A percentile compares a stretch with the other conserved stretches of the same genome.
Conservation (phyloP, 495 filamentous ascomycete genomes). For the Talaromyces borbonicus region DNA sequence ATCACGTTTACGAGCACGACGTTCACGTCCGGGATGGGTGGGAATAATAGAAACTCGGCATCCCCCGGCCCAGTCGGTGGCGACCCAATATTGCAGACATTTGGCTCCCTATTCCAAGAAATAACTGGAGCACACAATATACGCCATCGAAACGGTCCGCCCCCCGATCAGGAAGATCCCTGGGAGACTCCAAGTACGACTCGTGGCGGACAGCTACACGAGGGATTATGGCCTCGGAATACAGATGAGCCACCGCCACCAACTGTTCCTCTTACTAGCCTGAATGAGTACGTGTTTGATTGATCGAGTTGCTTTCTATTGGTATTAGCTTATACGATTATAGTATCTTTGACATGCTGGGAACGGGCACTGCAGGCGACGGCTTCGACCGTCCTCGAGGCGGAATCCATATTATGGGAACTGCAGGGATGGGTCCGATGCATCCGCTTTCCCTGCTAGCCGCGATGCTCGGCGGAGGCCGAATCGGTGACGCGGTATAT, state of each 20-base stretch:
- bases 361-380: slow-evolving; percentile 10
- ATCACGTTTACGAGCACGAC: slow-evolving; percentile 31
- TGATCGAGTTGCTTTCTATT: not conserved
- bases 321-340: slow-evolving; percentile 1
- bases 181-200: slow-evolving; percentile 4
- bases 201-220: not conserved
- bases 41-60: slow-evolving; percentile 8
- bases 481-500: slow-evolving; percentile 78
- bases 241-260: slow-evolving; percentile 23
- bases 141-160: slow-evolving; percentile 3
- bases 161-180: slow-evolving; percentile 3
- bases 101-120: slow-evolving; percentile 24
- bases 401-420: slow-evolving; percentile 12
- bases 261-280: slow-evolving; percentile 14
- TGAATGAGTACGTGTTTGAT: slow-evolving; percentile 27
- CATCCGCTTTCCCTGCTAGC: slow-evolving; percentile 34
- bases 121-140: slow-evolving; percentile 19
- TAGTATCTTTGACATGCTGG: slow-evolving; percentile 25
- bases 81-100: slow-evolving; percentile 20
- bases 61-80: not conserved
- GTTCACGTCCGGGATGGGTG: slow-evolving; percentile 15
- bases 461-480: slow-evolving; percentile 49
- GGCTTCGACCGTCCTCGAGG: slow-evolving; percentile 12
- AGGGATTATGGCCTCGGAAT: slow-evolving; percentile 25
- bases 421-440: slow-evolving; percentile 21